Evolutionary conservation across 768 basidiomycete species (phyloP).

Genomic region (Russula emetica): DNA sequence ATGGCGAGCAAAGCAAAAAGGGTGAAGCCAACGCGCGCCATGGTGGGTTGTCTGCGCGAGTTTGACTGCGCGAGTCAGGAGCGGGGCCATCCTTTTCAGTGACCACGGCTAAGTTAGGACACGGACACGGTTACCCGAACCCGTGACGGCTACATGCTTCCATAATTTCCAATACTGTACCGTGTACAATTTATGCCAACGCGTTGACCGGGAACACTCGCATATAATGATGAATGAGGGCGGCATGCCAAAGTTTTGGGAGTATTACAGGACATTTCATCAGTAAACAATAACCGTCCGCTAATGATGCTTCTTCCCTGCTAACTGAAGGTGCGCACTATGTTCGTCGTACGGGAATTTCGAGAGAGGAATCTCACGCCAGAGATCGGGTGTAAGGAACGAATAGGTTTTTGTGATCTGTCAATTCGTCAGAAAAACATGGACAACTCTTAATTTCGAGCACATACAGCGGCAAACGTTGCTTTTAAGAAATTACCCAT

Average conservation of each 20-base stretch:
- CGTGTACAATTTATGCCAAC: not conserved
- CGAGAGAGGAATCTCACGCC: conserved; percentile 89
- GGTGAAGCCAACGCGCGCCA: conserved; percentile 6
- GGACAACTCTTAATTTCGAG: conserved; percentile 3
- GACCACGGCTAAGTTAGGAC: too few relatives aligned
- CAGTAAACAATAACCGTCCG: conserved; percentile 9
- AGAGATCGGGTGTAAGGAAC: conserved; percentile 97
- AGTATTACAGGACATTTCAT: conserved; percentile 20
- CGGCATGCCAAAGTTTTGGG: conserved; percentile 20
- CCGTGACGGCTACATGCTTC: too few relatives aligned
- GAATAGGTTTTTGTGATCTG: conserved; percentile 97
- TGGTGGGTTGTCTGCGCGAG: not conserved
- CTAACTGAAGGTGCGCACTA: conserved; percentile 85
- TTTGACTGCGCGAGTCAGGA: not conserved
- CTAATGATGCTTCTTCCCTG: conserved; percentile 71
- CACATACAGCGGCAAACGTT: conserved; percentile 82
- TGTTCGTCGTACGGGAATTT: conserved; percentile 94
- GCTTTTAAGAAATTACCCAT: conserved; percentile 99
- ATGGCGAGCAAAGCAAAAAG: conserved; percentile 37
- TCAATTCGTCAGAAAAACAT: conserved; percentile 1
- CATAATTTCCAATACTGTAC: too few relatives aligned
- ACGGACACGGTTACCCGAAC: too few relatives aligned
- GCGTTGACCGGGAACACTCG: not conserved
- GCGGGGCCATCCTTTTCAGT: not conserved
- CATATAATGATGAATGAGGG: not conserved